Evolutionary conservation across 805 yeast genomes (phyloP).

Genomic region (Lipomyces kockii): DNA sequence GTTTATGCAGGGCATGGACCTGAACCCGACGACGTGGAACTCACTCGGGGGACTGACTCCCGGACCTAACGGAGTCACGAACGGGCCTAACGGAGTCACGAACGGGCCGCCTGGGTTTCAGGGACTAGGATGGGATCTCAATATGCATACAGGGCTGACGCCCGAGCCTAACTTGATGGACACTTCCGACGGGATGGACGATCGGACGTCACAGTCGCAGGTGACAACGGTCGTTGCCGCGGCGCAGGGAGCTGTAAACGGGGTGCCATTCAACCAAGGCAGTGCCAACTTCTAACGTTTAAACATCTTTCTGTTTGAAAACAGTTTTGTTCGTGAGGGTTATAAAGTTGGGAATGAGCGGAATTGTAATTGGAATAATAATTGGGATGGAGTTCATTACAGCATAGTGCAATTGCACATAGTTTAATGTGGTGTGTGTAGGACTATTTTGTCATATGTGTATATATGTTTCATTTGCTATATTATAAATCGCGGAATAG

Average conservation of each 20-base stretch:
- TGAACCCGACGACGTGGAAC: constrained; percentile 4
- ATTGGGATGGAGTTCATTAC: background rate
- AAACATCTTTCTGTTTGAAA: background rate
- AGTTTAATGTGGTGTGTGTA: background rate
- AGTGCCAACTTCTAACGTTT: background rate
- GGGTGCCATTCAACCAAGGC: background rate
- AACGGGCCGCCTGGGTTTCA: background rate
- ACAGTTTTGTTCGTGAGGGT: background rate
- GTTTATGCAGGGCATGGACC: constrained; percentile 27
- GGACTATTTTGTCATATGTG: background rate
- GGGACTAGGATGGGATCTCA: constrained; percentile 11
- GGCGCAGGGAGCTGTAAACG: background rate
- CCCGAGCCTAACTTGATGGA: constrained; percentile 24
- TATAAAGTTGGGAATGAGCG: background rate
- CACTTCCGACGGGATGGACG: constrained; percentile 10
- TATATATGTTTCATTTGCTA: background rate
- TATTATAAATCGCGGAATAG: background rate
- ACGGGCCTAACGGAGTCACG: background rate
- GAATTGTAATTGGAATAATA: background rate
- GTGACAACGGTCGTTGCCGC: background rate
- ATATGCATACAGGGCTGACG: constrained; percentile 18
- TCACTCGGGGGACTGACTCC: background rate
- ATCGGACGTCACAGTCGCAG: background rate
- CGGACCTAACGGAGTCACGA: background rate
- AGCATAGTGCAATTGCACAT: background rate